Percentiles rank a stretch among this genome's conserved stretches.
phyloP scores from a whole-genome alignment of 129 eudicot genomes.

The Chrysanthemum seticuspe region DNA sequence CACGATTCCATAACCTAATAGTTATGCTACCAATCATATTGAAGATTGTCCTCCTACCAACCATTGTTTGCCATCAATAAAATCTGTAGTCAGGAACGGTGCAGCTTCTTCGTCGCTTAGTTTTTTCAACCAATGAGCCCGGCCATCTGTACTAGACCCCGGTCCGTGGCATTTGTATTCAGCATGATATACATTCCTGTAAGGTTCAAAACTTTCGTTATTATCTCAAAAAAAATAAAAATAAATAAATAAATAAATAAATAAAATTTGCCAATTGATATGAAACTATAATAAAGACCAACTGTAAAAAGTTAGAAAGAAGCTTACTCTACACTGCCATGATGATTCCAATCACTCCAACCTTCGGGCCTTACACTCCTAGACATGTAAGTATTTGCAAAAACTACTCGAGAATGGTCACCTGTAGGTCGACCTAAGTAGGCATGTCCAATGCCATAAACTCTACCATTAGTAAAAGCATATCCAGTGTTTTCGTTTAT shows the following conservation, averaged over 20 bases:
- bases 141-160: conserved; percentile 43
- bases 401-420: conserved; percentile 70
- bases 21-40: background rate
- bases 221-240: too few species aligned
- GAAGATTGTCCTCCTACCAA: conserved; percentile 42
- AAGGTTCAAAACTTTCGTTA: background rate
- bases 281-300: background rate
- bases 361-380: conserved; percentile 62
- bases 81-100: conserved; percentile 48
- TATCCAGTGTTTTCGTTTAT: conserved; percentile 59
- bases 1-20: too few species aligned
- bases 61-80: conserved; percentile 70
- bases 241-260: too few species aligned
- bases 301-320: background rate
- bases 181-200: conserved; percentile 66
- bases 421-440: conserved; percentile 76
- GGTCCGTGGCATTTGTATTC: conserved; percentile 78
- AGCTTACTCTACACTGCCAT: conserved; percentile 64
- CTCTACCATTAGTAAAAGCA: conserved; percentile 52
- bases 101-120: conserved; percentile 52
- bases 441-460: conserved; percentile 56
- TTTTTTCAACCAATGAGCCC: conserved; percentile 68
- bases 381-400: conserved; percentile 76
- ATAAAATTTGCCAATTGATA: background rate
- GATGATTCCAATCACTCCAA: conserved; percentile 68